These are phyloP conservation scores for Beauveria varroae DNA, from an alignment of 2,329 filamentous ascomycete species.

Conservation along the genomic window DNA sequence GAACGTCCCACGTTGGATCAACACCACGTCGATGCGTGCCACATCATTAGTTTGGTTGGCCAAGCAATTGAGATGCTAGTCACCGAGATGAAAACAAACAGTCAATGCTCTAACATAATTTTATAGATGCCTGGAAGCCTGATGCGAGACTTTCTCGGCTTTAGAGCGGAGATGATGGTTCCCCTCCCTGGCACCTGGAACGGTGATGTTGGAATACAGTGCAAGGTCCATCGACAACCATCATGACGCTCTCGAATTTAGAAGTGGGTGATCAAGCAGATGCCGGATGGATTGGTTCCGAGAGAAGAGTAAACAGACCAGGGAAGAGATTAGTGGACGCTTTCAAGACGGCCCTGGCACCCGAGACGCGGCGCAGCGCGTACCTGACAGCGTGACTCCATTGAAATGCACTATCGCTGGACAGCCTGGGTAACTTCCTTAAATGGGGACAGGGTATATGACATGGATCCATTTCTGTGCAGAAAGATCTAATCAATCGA, in stretches of 20 bases:
- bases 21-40: too few species aligned
- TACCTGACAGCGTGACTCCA: not conserved
- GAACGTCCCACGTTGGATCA: too few species aligned
- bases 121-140: not conserved
- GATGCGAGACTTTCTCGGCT: not conserved
- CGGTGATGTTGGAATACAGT: not conserved
- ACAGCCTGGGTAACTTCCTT: too few species aligned
- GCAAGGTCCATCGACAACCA: not conserved
- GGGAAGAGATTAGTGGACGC: not conserved
- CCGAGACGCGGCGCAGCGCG: not conserved
- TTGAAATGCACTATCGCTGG: not conserved
- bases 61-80: too few species aligned
- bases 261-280: not conserved
- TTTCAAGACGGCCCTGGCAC: not conserved
- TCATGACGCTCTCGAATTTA: not conserved
- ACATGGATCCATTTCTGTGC: not conserved
- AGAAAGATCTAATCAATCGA: conserved; percentile 8
- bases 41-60: too few species aligned
- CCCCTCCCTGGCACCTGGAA: not conserved
- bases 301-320: not conserved
- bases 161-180: not conserved
- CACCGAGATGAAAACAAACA: too few species aligned
- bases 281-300: not conserved
- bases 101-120: too few species aligned
- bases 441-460: not conserved